Evolutionary conservation across 495 filamentous ascomycete genomes (phyloP).

Genomic region (Xylaria nigripes): DNA sequence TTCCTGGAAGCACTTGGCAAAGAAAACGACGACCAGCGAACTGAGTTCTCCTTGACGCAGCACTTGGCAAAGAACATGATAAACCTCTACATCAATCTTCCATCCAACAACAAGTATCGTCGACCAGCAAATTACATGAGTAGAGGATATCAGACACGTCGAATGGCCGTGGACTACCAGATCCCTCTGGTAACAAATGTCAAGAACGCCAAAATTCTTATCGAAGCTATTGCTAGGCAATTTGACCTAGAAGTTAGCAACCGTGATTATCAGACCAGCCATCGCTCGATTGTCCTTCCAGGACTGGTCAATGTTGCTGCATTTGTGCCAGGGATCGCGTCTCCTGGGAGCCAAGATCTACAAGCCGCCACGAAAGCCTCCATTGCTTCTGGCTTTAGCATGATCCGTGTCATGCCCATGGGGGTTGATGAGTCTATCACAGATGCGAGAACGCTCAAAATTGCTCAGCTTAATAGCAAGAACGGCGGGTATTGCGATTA

Average conservation of each 20-base stretch:
- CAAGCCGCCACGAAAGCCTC: constrained; percentile 65
- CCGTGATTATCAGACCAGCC: constrained; percentile 83
- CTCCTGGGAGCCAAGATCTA: constrained; percentile 58
- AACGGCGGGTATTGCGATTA: constrained; percentile 65
- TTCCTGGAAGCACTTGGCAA: constrained; percentile 77
- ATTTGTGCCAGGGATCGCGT: constrained; percentile 67
- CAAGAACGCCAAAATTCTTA: constrained; percentile 95
- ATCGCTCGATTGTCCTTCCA: constrained; percentile 65
- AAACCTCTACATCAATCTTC: constrained; percentile 96
- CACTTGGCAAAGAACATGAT: constrained; percentile 95
- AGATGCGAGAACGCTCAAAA: constrained; percentile 61
- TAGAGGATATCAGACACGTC: constrained; percentile 86
- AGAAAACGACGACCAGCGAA: constrained; percentile 68
- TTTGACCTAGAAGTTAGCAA: constrained; percentile 73
- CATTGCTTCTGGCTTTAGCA: constrained; percentile 69
- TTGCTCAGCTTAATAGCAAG: constrained; percentile 68
- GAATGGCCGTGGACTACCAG: constrained; percentile 98
- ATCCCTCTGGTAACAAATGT: constrained; percentile 96
- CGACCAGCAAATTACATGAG: constrained; percentile 97
- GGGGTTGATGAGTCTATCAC: constrained; percentile 66
- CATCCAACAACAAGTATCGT: constrained; percentile 92
- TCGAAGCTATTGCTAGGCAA: constrained; percentile 86
- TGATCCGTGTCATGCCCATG: constrained; percentile 76
- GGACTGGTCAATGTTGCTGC: constrained; percentile 73
- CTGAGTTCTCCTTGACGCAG: constrained; percentile 91